These are phyloP conservation scores for Cyberlindnera euphorbiae DNA, from an alignment of 805 yeast genomes.

Conservation along the genomic window DNA sequence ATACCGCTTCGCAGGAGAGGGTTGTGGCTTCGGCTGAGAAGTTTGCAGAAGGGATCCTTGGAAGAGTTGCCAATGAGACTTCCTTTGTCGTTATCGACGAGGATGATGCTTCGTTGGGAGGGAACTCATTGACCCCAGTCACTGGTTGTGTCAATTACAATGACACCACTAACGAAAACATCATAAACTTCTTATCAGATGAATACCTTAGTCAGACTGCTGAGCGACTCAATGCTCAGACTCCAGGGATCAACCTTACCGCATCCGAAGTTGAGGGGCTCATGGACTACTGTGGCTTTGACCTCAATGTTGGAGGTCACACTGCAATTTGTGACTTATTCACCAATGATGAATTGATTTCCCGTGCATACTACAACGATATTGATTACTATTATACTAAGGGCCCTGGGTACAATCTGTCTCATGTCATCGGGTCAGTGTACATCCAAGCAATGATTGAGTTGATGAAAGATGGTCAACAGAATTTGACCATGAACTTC, in stretches of 20 bases:
- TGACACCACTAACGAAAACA: slow-evolving; percentile 25
- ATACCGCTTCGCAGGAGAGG: slow-evolving; percentile 51
- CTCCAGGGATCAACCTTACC: slow-evolving; percentile 38
- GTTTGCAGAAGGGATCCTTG: slow-evolving; percentile 53
- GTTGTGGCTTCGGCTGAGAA: slow-evolving; percentile 49
- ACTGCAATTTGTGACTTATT: slow-evolving; percentile 32
- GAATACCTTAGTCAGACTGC: slow-evolving; percentile 23
- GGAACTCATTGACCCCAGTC: slow-evolving; percentile 52
- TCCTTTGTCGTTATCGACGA: slow-evolving; percentile 43
- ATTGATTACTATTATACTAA: slow-evolving; percentile 39
- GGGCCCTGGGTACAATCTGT: slow-evolving; percentile 44
- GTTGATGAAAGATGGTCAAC: slow-evolving; percentile 36
- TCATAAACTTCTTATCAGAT: slow-evolving; percentile 26
- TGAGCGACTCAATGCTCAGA: slow-evolving; percentile 30
- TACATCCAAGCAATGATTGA: slow-evolving; percentile 43
- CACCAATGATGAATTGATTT: slow-evolving; percentile 44
- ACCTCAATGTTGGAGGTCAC: slow-evolving; percentile 41
- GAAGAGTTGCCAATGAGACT: slow-evolving; percentile 34
- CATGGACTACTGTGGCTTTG: slow-evolving; percentile 46
- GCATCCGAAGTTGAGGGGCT: slow-evolving; percentile 35
- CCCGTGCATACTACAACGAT: slow-evolving; percentile 38
- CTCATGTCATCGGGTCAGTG: slow-evolving; percentile 37
- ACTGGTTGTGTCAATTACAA: slow-evolving; percentile 37
- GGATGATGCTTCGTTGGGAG: slow-evolving; percentile 40
- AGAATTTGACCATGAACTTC: slow-evolving; percentile 41